Percentiles rank a stretch among this genome's conserved stretches.
These are phyloP conservation scores for Ceratobasidium papillatum DNA, from an alignment of 1,284 basidiomycete genomes.

Conservation along the genomic window DNA sequence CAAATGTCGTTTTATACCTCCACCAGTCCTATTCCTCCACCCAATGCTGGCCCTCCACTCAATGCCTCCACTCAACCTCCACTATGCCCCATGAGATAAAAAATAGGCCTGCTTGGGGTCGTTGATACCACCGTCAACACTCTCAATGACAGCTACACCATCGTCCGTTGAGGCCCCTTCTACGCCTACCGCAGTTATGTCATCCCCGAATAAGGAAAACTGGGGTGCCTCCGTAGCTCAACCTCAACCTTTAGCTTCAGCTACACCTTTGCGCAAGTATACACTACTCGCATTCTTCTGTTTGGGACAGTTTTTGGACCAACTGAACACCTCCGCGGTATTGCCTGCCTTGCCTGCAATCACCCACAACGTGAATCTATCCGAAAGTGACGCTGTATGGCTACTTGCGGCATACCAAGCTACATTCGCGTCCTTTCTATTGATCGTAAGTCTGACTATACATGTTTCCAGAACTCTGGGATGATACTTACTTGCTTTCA, in stretches of 20 bases:
- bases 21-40: too few relatives aligned
- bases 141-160: too few relatives aligned
- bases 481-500: not conserved
- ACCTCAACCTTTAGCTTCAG: not conserved
- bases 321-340: conserved; percentile 60
- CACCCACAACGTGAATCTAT: conserved; percentile 46
- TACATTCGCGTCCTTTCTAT: conserved; percentile 26
- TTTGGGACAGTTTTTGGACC: conserved; percentile 58
- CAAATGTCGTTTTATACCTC: too few relatives aligned
- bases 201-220: too few relatives aligned
- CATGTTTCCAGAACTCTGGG: not conserved
- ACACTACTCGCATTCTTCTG: conserved; percentile 57
- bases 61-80: too few relatives aligned
- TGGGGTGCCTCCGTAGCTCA: too few relatives aligned
- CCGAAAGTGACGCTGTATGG: conserved; percentile 32
- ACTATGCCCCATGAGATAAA: too few relatives aligned
- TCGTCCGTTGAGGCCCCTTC: too few relatives aligned
- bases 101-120: too few relatives aligned
- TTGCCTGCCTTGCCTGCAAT: conserved; percentile 57
- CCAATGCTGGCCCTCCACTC: too few relatives aligned
- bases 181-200: too few relatives aligned
- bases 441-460: conserved; percentile 16
- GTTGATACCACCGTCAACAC: too few relatives aligned
- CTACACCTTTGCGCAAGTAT: conserved; percentile 47
- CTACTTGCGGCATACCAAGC: conserved; percentile 30